A percentile compares a stretch with the other conserved stretches of the same genome.
Conservation (phyloP, 2,329 filamentous ascomycete genomes). For the Grosmannia penicillata region DNA sequence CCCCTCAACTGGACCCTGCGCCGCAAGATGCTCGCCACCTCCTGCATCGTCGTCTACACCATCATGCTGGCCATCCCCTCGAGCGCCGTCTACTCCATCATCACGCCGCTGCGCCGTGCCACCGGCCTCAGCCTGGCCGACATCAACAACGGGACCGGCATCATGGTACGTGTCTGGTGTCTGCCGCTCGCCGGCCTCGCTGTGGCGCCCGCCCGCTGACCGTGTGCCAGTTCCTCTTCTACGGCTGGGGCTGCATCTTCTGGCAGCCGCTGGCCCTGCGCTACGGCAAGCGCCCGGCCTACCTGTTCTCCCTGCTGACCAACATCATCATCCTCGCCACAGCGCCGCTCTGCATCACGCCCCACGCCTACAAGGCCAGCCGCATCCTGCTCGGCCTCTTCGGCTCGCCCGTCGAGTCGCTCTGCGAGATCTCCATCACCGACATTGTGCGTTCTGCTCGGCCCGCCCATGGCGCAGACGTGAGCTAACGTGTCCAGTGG, state of each 20-base stretch:
- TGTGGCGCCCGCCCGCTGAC: not conserved
- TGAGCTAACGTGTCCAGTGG: conserved; percentile 1
- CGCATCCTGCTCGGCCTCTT: conserved; percentile 24
- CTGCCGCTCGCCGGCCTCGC: not conserved
- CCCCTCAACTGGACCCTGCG: conserved; percentile 21
- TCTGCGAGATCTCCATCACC: conserved; percentile 22
- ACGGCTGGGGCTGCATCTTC: conserved; percentile 19
- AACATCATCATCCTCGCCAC: conserved; percentile 15
- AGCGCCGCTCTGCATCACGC: conserved; percentile 14
- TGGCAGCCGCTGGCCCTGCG: conserved; percentile 19
- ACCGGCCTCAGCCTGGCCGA: conserved; percentile 1
- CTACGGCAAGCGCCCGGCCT: conserved; percentile 17
- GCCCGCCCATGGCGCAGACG: not conserved
- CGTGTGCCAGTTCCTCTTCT: conserved; percentile 18
- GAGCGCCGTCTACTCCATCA: conserved; percentile 15
- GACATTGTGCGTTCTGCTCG: conserved; percentile 7
- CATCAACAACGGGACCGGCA: conserved; percentile 3
- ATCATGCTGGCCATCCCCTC: conserved; percentile 29
- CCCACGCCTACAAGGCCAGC: conserved; percentile 15
- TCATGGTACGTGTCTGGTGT: conserved; percentile 1
- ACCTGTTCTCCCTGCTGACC: conserved; percentile 15
- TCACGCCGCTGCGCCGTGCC: not conserved
- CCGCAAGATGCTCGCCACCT: conserved; percentile 18
- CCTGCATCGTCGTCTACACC: conserved; percentile 17
- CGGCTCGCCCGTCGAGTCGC: conserved; percentile 27